These are phyloP conservation scores for Kentomonas sorsogonicus DNA, from an alignment of 208 protist species.

Conservation along the genomic window DNA sequence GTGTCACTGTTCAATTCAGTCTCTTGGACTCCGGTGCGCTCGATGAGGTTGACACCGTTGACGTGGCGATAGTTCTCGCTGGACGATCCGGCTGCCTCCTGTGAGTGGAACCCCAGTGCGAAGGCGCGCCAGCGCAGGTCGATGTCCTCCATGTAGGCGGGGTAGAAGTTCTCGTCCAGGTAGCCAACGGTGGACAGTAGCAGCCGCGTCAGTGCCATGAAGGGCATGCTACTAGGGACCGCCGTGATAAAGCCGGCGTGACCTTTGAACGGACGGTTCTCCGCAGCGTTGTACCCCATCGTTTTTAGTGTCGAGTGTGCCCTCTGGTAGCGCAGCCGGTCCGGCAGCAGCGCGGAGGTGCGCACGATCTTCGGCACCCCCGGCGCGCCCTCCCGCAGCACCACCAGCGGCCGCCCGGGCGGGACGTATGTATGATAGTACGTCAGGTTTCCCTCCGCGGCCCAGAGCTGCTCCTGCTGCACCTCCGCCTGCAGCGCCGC, in stretches of 20 bases:
- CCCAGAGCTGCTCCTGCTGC: too few relatives aligned
- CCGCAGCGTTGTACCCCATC: too few relatives aligned
- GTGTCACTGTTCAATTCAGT: background rate
- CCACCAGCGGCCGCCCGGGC: too few relatives aligned
- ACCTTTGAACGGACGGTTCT: conserved; percentile 19
- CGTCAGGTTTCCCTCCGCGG: too few relatives aligned
- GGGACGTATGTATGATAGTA: too few relatives aligned
- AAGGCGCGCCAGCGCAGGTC: conserved; percentile 26
- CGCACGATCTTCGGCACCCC: conserved; percentile 12
- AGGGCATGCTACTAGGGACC: too few relatives aligned
- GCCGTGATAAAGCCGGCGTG: conserved; percentile 40
- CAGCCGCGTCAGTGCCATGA: conserved; percentile 34
- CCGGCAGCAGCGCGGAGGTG: too few relatives aligned
- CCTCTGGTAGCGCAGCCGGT: conserved; percentile 21
- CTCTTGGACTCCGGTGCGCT: conserved; percentile 10
- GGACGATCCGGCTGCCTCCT: too few relatives aligned
- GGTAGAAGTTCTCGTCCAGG: conserved; percentile 59
- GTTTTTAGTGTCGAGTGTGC: conserved; percentile 14
- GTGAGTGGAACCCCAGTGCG: conserved; percentile 20
- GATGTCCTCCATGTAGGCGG: conserved; percentile 44
- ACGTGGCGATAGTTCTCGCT: background rate
- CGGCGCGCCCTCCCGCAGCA: too few relatives aligned
- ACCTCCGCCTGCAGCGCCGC: too few relatives aligned
- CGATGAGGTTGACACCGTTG: conserved; percentile 20
- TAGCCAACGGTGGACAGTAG: conserved; percentile 31